Percentiles rank a stretch among this genome's conserved stretches.
Evolutionary conservation across 1,284 basidiomycete species (phyloP).

Genomic region (Ustilago bromivora): DNA sequence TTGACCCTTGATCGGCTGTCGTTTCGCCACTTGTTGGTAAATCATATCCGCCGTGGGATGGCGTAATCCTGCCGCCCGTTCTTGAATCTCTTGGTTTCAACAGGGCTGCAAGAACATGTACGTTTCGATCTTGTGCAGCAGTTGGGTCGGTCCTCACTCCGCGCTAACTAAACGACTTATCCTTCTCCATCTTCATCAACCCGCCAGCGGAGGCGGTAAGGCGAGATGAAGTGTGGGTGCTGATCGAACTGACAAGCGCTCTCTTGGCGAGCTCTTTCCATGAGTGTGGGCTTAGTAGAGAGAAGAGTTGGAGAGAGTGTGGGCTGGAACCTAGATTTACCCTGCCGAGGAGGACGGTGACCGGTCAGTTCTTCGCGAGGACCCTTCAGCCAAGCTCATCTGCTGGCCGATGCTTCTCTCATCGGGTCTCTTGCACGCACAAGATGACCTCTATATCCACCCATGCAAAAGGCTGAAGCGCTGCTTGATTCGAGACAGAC

Average conservation of each 20-base stretch:
- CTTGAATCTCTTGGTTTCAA: constrained; percentile 1
- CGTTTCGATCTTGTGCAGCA: constrained; percentile 12
- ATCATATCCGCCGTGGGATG: neutral
- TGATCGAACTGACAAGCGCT: neutral
- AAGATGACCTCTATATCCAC: neutral
- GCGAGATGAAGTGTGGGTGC: neutral
- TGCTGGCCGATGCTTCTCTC: neutral
- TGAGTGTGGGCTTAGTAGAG: neutral
- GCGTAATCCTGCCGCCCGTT: neutral
- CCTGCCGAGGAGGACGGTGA: neutral
- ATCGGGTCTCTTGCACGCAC: neutral
- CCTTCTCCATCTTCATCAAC: neutral
- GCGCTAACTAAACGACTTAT: neutral
- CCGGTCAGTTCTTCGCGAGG: constrained; percentile 2
- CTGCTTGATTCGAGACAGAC: neutral
- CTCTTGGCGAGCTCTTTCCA: neutral
- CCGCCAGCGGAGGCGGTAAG: neutral
- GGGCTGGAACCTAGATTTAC: neutral
- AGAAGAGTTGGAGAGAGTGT: neutral
- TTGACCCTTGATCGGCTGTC: neutral
- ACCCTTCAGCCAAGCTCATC: constrained; percentile 2
- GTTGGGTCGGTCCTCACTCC: neutral
- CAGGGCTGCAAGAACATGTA: constrained; percentile 8
- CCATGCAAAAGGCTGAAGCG: neutral
- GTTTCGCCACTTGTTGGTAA: neutral